These are phyloP conservation scores for Neocucurbitaria cava DNA, from an alignment of 2,329 filamentous ascomycete species.

Conservation along the genomic window DNA sequence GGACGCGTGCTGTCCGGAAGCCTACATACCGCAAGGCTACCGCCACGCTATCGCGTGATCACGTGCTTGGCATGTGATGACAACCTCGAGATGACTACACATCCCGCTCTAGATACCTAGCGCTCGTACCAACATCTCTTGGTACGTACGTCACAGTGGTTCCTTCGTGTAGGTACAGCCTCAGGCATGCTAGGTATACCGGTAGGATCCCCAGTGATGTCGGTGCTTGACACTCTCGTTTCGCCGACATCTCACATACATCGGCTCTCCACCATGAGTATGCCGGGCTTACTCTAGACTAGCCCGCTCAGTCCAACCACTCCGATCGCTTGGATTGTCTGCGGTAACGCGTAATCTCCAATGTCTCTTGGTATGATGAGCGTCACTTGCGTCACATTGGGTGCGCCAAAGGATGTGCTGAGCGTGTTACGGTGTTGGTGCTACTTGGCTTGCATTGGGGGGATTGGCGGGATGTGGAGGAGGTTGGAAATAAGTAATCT, in stretches of 20 bases:
- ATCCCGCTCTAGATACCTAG: no score
- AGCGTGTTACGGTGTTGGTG: constrained; percentile 4
- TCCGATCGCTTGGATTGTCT: constrained; percentile 20
- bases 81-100: not conserved
- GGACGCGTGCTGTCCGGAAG: constrained; percentile 1
- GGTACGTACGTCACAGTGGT: constrained; percentile 7
- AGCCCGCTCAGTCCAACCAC: constrained; percentile 20
- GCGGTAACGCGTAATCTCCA: constrained; percentile 34
- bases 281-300: constrained; percentile 16
- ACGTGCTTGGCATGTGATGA: constrained; percentile 5
- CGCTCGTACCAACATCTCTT: not conserved
- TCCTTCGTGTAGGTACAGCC: not conserved
- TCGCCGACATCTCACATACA: constrained; percentile 30
- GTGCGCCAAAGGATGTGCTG: constrained; percentile 6
- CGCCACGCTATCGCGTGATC: constrained; percentile 2
- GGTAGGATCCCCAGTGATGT: constrained; percentile 4
- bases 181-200: no score
- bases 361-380: constrained; percentile 11
- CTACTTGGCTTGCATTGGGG: constrained; percentile 12
- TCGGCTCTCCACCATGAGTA: constrained; percentile 41
- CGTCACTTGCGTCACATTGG: constrained; percentile 22
- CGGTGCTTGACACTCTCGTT: constrained; percentile 27
- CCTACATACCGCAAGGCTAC: constrained; percentile 8
- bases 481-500: constrained; percentile 8
- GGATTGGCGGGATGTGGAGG: constrained; percentile 6